phyloP scores from a whole-genome alignment of 2,329 filamentous ascomycete species.

The Trichoderma oligosporum region DNA sequence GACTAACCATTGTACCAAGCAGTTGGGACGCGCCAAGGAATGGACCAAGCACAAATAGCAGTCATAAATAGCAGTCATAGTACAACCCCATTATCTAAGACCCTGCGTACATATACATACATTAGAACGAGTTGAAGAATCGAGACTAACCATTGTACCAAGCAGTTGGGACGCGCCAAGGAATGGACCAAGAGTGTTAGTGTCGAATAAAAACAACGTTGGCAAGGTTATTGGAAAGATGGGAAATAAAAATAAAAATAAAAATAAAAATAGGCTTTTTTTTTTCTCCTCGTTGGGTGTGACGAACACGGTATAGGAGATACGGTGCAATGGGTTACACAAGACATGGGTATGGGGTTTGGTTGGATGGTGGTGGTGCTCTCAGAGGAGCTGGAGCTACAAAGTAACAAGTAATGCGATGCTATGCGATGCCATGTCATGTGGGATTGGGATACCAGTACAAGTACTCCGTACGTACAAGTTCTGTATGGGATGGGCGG shows the following conservation, averaged over 20 bases:
- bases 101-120: neutral
- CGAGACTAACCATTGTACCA: conserved; percentile 13
- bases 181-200: neutral
- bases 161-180: conserved; percentile 13
- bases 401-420: no score
- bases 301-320: conserved; percentile 13
- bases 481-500: no score
- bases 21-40: conserved; percentile 9
- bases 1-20: conserved; percentile 13
- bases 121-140: neutral
- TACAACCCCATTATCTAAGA: neutral
- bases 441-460: no score
- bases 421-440: no score
- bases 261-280: neutral
- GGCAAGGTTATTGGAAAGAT: neutral
- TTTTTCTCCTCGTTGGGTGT: neutral
- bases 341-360: neutral
- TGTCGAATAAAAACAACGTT: no score
- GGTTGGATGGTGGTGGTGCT: no score
- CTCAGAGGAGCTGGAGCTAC: no score
- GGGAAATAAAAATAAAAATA: neutral
- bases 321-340: conserved; percentile 17
- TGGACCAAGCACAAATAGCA: no score
- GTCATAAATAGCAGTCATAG: no score
- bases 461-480: no score